Conservation (phyloP, 2,329 filamentous ascomycete species). For the Drechmeria coniospora region DNA sequence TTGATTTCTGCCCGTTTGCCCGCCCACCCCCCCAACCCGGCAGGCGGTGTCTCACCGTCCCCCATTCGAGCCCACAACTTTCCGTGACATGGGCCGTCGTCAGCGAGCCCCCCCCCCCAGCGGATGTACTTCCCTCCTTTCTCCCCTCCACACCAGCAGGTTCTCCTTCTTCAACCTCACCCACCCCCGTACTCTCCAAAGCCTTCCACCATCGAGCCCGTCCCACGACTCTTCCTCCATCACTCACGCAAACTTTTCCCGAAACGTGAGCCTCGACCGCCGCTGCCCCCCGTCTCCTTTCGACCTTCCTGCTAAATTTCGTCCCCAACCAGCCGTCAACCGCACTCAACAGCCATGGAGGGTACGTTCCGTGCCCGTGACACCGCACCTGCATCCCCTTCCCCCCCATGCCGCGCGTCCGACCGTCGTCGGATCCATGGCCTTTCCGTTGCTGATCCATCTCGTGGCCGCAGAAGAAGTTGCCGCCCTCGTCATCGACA, state of each 20-base stretch:
- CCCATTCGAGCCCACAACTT: constrained; percentile 12
- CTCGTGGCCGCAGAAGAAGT: constrained; percentile 73
- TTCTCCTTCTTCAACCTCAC: constrained; percentile 17
- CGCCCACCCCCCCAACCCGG: constrained; percentile 1
- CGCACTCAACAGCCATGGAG: constrained; percentile 40
- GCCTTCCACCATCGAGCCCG: constrained; percentile 5
- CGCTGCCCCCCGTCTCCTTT: constrained; percentile 5
- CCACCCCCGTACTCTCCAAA: constrained; percentile 8
- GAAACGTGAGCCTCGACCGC: constrained; percentile 5
- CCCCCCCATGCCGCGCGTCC: constrained; percentile 1
- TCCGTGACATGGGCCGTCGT: neutral
- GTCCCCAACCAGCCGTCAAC: constrained; percentile 14
- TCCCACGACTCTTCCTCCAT: constrained; percentile 8
- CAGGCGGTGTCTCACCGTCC: neutral
- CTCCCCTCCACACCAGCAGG: constrained; percentile 14
- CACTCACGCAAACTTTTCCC: constrained; percentile 6
- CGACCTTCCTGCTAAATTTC: constrained; percentile 9
- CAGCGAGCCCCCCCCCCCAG: neutral
- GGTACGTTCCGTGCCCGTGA: constrained; percentile 27
- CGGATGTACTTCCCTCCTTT: constrained; percentile 12
- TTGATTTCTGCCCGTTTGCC: neutral
- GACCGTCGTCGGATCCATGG: constrained; percentile 2
- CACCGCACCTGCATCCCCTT: constrained; percentile 1
- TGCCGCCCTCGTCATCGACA: constrained; percentile 99
- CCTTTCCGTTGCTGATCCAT: constrained; percentile 23